A percentile compares a stretch with the other conserved stretches of the same genome.
Conservation (phyloP, 2,329 filamentous ascomycete genomes). For the Phialemonium atrogriseum region DNA sequence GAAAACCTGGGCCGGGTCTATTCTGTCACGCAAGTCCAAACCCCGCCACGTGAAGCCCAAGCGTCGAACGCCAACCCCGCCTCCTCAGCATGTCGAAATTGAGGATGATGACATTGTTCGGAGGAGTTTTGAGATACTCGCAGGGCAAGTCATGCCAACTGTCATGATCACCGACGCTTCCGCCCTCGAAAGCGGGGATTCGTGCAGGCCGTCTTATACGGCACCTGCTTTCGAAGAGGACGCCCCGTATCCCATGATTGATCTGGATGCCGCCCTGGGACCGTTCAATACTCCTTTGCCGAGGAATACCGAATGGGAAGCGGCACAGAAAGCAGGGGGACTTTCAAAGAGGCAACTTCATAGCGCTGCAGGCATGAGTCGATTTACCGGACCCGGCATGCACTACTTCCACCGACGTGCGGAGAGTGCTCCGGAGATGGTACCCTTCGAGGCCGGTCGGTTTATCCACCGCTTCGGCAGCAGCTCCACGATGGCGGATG, state of each 20-base stretch:
- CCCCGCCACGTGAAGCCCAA: slow-evolving; percentile 34
- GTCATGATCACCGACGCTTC: slow-evolving; percentile 33
- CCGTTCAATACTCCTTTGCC: slow-evolving; percentile 77
- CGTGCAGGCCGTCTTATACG: slow-evolving; percentile 29
- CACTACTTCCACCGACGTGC: slow-evolving; percentile 68
- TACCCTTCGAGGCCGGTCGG: slow-evolving; percentile 58
- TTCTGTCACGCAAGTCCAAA: slow-evolving; percentile 55
- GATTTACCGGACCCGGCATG: slow-evolving; percentile 60
- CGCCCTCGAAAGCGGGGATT: slow-evolving; percentile 16
- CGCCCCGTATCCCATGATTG: slow-evolving; percentile 71
- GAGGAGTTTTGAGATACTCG: slow-evolving; percentile 11
- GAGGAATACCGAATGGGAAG: slow-evolving; percentile 57
- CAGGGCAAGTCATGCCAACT: slow-evolving; percentile 25
- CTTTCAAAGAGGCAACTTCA: slow-evolving; percentile 62
- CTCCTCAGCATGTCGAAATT: slow-evolving; percentile 22
- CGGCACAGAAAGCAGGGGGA: slow-evolving; percentile 50
- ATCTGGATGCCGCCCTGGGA: slow-evolving; percentile 86
- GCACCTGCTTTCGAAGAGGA: slow-evolving; percentile 46
- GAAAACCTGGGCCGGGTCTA: slow-evolving; percentile 62
- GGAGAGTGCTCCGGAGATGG: slow-evolving; percentile 73
- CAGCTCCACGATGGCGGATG: slow-evolving; percentile 72
- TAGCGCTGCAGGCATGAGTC: slow-evolving; percentile 64
- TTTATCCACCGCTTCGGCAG: slow-evolving; percentile 57
- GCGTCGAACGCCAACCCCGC: slow-evolving; percentile 39
- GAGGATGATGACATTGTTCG: slow-evolving; percentile 17